These are phyloP conservation scores for Fusarium coicis DNA, from an alignment of 2,329 filamentous ascomycete species.

Conservation along the genomic window DNA sequence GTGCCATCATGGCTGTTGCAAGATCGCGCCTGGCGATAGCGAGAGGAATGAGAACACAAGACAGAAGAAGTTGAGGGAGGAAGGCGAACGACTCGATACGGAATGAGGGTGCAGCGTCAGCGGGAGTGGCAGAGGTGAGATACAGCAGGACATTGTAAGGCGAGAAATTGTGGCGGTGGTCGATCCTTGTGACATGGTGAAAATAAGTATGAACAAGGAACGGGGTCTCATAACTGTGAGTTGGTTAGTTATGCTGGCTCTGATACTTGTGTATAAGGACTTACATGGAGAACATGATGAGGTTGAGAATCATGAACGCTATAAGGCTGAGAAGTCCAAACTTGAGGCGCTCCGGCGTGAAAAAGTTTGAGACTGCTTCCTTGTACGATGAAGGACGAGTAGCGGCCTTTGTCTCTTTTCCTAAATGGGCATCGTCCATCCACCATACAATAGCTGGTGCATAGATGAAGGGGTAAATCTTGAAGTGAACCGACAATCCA, in stretches of 20 bases:
- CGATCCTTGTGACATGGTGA: constrained; percentile 91
- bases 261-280: constrained; percentile 42
- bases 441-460: constrained; percentile 83
- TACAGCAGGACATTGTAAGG: constrained; percentile 95
- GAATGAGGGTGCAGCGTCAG: constrained; percentile 49
- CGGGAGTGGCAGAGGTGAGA: constrained; percentile 74
- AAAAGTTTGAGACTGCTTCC: constrained; percentile 53
- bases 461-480: constrained; percentile 99
- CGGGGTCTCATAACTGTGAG: constrained; percentile 75
- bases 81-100: constrained; percentile 85
- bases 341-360: constrained; percentile 64
- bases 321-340: constrained; percentile 73
- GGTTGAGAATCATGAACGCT: constrained; percentile 80
- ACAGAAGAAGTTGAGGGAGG: constrained; percentile 84
- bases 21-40: constrained; percentile 83
- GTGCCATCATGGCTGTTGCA: constrained; percentile 85
- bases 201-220: constrained; percentile 93
- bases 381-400: constrained; percentile 32
- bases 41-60: constrained; percentile 79
- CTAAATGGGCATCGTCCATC: constrained; percentile 70
- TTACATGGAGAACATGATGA: constrained; percentile 80
- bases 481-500: constrained; percentile 91
- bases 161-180: constrained; percentile 98
- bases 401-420: constrained; percentile 14
- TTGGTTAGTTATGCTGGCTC: background rate